These are phyloP conservation scores for Neolentinus lepideus DNA, from an alignment of 1,284 basidiomycete species.

Conservation along the genomic window DNA sequence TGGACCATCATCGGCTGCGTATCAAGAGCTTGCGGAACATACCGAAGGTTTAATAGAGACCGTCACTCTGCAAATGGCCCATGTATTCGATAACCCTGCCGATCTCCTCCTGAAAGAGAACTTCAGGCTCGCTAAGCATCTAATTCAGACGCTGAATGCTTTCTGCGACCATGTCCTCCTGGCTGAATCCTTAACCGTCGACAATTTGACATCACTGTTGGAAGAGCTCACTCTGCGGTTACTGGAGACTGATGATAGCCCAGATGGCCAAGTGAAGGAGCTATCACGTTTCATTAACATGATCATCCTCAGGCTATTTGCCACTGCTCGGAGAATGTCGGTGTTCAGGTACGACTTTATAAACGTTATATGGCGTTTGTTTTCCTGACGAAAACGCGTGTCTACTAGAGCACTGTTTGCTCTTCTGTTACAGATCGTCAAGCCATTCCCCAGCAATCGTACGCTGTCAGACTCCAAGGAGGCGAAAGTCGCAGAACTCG, in stretches of 20 bases:
- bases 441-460: constrained; percentile 72
- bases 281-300: constrained; percentile 96
- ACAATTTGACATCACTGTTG: constrained; percentile 72
- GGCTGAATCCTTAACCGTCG: constrained; percentile 76
- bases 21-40: constrained; percentile 75
- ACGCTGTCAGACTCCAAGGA: constrained; percentile 68
- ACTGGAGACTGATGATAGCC: constrained; percentile 85
- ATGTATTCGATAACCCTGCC: constrained; percentile 78
- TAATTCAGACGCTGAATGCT: constrained; percentile 90
- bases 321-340: constrained; percentile 85
- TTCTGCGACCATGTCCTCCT: constrained; percentile 84
- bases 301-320: constrained; percentile 91
- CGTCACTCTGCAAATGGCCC: constrained; percentile 82
- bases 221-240: constrained; percentile 87
- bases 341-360: constrained; percentile 67
- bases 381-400: constrained; percentile 4
- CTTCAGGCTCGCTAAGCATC: constrained; percentile 90
- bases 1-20: constrained; percentile 57
- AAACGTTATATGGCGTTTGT: not conserved
- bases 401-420: constrained; percentile 63
- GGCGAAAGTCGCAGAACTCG: constrained; percentile 90
- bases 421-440: constrained; percentile 83
- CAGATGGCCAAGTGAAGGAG: constrained; percentile 73
- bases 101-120: constrained; percentile 69
- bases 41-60: constrained; percentile 86